Base-by-base conservation (phyloP, 805 yeast genomes). In the Saturnispora besseyi region DNA sequence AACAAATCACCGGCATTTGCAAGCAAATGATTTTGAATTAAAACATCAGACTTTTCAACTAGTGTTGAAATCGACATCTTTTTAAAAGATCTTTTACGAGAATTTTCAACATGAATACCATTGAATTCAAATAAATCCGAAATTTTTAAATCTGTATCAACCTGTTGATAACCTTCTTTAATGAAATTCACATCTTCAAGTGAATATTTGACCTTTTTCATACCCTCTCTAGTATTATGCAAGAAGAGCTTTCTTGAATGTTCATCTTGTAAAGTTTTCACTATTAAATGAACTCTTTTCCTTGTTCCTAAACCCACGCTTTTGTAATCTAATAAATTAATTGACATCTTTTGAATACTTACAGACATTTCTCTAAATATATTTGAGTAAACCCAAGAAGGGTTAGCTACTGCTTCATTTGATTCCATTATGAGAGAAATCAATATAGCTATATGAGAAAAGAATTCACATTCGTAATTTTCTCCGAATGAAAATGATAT, bases 1-100 rank as follows among this genome's bases (percentile, higher is more conserved):
- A 50, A 32, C 5, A 53, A n/a, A 15, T 36, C 32, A 13, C 33
- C 46, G 6, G 24, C 13, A 30, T 48, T 52, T 10, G 49, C 44
- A 2, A 30, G 9, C 24, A 43, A 28, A 15, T 42, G 30, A 11
- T 46, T 31, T 10, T 49, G 41, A 12, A 46, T 40, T 3, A 48
- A 21, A 9, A 44, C 50, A 31, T 41, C 53, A 12, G 49, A 21
- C 2, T 41, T 26, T 3, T 57, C 41, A 28, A 58, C 57, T n/a
- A 58, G 47, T 7, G 60, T 53, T 7, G 55, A 55, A 36, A 58
- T 58, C 5, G 60, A 57, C 30, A 58, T 58, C 41, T 54, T 58
- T 11, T 42, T 45, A 15, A 45, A 46, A 29, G 47, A 41, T 10
- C 31, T 26, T 44, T 24, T 40, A 26, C 13, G 10, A 12, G 13